Base-by-base conservation (phyloP, 2,329 filamentous ascomycete species). In the Trichoderma brevicompactum region DNA sequence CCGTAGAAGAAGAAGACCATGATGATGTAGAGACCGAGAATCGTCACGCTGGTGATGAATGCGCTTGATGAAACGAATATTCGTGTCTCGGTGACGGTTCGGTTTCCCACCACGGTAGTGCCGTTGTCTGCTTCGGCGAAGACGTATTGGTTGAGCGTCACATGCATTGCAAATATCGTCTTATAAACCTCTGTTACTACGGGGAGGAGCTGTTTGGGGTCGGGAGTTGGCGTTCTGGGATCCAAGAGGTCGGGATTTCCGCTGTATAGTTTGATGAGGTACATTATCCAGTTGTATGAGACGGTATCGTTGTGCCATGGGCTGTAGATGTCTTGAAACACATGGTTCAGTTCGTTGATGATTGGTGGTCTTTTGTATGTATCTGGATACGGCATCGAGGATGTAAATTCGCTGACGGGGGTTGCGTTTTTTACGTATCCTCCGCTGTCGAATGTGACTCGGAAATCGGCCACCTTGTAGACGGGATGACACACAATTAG, bases 61-160 rank as follows among this genome's bases (percentile, higher is more conserved):
- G 85, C 81, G 0, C 78, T 65, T 0, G 68, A 68, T 0, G 82
- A 81, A 38, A 87, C 72, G 53, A 87, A 84, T 0, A 88, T 78
- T 0, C 82, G 76, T 0, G 74, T 78, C 19, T 83, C 77, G 0
- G 65, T 63, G 0, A 68, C 70, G 0, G 72, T 60, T 28, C 23
- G 23, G 5, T 28, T 28, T 28, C 23, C 23, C 2, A 5, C 5
- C 23, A 28, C 23, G 23, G 23, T 28, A 28, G 23, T 28, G 23
- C 23, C 23, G 23, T 28, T 28, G 23, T 28, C 23, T 28, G 23
- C 23, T 28, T 28, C 23, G 23, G 23, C 23, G 23, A 28, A 28
- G 23, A 28, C 23, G 23, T 78, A 67, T 0, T 73, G 69, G 34
- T 86, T 83, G 0, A 78, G 68, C 23, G 23, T 28, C 23, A 28